Evolutionary conservation across 768 basidiomycete genomes (phyloP), one percentile per base, ranked within the genome.

Genomic region (Panellus pusillus): DNA sequence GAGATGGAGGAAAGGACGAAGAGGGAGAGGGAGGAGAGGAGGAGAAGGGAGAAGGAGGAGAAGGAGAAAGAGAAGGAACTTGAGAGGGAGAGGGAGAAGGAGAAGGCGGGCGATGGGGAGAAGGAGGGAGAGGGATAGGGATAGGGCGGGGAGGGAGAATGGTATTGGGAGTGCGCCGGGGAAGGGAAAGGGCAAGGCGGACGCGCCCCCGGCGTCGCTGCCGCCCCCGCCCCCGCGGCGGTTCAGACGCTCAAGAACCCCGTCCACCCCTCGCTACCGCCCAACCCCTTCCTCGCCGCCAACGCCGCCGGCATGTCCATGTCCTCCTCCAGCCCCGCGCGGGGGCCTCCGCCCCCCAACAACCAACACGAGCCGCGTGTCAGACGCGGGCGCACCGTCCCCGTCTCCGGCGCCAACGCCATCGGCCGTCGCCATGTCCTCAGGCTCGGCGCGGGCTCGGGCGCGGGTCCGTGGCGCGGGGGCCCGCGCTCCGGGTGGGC

Each of bases 1-100:
- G 87, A 86, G 68, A 67, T 79, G 50, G 76, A 82, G 66, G 67
- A 69, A 67, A 49, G 64, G 68, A 36, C 72, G 66, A 54, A 71
- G 75, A 32, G 72, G 68, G 80, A 79, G 61, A 64, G 86, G 58
- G 83, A 88, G 70, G 77, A 77, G 67, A 64, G 24, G 24, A 24
- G 24, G 24, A 24, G 24, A 24, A 24, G 24, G 24, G 24, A 24
- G 24, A 24, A 24, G 24, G 24, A 24, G 24, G 24, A 24, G 24
- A 24, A 24, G 24, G 24, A 24, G 24, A 24, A 6, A 6, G 24
- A 24, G 24, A 24, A 24, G 24, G 24, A 24, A n/a, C n/a, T n/a
- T n/a, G n/a, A n/a, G 24, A 24, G 24, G 24, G 24, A 24, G 24
- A 24, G 6, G 24, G 24, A 24, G 24, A 24, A 6, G 24, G 24